A percentile compares a stretch with the other conserved stretches of the same genome.
Evolutionary conservation across 306 rosid genomes (phyloP).

Genomic region (Vigna mungo): DNA sequence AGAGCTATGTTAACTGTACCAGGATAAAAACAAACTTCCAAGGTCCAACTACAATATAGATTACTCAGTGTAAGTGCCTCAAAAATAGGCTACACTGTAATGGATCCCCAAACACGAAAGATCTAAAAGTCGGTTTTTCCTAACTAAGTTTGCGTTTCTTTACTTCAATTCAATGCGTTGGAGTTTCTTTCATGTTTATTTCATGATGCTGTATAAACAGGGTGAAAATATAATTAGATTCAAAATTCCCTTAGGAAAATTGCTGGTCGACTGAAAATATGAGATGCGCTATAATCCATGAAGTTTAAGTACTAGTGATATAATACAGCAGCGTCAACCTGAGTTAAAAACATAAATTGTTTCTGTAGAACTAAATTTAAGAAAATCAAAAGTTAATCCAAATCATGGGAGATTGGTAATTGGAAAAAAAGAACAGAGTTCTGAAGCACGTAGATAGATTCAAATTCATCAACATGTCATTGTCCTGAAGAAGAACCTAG

Average conservation of each 20-base stretch:
- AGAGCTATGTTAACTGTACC: background rate
- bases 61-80: background rate
- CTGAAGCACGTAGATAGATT: background rate
- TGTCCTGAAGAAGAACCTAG: conserved; percentile 16
- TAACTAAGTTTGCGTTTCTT: background rate
- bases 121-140: background rate
- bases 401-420: conserved; percentile 13
- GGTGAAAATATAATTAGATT: background rate
- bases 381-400: background rate
- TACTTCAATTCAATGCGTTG: background rate
- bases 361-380: conserved; percentile 14
- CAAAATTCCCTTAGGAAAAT: background rate
- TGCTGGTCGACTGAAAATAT: background rate
- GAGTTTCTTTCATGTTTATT: background rate
- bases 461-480: background rate
- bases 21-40: conserved; percentile 8
- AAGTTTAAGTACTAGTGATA: background rate
- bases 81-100: background rate
- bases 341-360: conserved; percentile 5
- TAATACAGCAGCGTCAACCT: background rate
- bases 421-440: background rate
- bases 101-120: conserved; percentile 2
- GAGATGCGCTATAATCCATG: background rate
- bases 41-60: background rate
- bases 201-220: background rate